These are phyloP conservation scores for Volvox africanus DNA, from an alignment of 139 green algal genomes.

Conservation along the genomic window DNA sequence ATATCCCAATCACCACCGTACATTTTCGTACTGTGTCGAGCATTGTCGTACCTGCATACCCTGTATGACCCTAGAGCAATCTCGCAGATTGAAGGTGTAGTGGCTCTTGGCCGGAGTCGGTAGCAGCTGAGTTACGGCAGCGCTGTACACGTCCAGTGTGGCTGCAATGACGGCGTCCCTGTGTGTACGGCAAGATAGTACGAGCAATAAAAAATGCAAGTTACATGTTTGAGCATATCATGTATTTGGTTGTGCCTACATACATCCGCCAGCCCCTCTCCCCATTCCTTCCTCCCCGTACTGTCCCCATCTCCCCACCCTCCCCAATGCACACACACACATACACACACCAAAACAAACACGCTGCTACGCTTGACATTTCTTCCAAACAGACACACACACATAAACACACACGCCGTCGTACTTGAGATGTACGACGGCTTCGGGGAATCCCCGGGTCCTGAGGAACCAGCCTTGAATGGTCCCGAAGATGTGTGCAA, in stretches of 20 bases:
- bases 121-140: conserved; percentile 60
- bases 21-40: no score
- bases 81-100: conserved; percentile 79
- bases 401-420: no score
- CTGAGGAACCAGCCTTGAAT: conserved; percentile 77
- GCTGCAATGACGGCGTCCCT: conserved; percentile 50
- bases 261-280: no score
- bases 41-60: conserved; percentile 44
- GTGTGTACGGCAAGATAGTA: not conserved
- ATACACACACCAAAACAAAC: no score
- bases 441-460: conserved; percentile 54
- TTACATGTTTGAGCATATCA: no score
- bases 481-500: conserved; percentile 77
- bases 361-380: no score
- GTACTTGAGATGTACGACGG: conserved; percentile 33
- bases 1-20: no score
- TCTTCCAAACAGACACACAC: no score
- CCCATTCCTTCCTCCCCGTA: no score
- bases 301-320: no score
- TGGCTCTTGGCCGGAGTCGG: conserved; percentile 73
- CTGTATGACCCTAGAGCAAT: conserved; percentile 62
- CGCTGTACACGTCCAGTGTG: conserved; percentile 74
- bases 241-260: no score
- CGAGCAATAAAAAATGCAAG: no score
- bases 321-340: not conserved